Conservation (phyloP, 2,329 filamentous ascomycete species). For the Mycogone perniciosa region DNA sequence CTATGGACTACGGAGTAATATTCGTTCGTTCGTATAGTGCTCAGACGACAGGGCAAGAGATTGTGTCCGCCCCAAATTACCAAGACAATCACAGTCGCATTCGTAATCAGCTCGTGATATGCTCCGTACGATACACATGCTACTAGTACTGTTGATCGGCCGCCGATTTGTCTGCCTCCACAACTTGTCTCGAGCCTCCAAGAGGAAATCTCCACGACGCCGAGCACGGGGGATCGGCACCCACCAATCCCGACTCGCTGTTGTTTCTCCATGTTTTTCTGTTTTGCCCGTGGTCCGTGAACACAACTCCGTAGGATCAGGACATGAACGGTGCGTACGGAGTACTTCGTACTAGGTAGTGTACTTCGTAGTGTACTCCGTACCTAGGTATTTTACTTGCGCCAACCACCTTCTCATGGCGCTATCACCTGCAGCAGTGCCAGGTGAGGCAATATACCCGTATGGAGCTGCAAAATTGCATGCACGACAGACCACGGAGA, state of each 20-base stretch:
- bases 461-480: conserved; percentile 2
- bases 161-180: neutral
- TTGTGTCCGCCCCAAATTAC: neutral
- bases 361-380: neutral
- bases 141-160: neutral
- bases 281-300: conserved; percentile 5
- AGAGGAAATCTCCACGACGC: conserved; percentile 11
- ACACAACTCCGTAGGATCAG: conserved; percentile 6
- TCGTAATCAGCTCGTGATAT: neutral
- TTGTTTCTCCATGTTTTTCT: conserved; percentile 12
- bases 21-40: neutral
- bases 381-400: conserved; percentile 4
- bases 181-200: neutral
- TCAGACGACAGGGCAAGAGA: neutral
- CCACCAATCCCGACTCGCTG: conserved; percentile 6
- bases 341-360: too few species aligned
- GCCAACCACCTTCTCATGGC: conserved; percentile 10
- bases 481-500: conserved; percentile 9
- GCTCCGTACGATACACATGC: neutral
- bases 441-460: conserved; percentile 12
- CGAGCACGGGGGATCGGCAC: conserved; percentile 6
- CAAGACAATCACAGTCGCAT: neutral
- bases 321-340: conserved; percentile 1
- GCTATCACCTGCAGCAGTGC: conserved; percentile 16
- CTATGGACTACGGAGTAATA: neutral